Conservation (phyloP, 768 basidiomycete species). For the Termitomyces sp. region DNA sequence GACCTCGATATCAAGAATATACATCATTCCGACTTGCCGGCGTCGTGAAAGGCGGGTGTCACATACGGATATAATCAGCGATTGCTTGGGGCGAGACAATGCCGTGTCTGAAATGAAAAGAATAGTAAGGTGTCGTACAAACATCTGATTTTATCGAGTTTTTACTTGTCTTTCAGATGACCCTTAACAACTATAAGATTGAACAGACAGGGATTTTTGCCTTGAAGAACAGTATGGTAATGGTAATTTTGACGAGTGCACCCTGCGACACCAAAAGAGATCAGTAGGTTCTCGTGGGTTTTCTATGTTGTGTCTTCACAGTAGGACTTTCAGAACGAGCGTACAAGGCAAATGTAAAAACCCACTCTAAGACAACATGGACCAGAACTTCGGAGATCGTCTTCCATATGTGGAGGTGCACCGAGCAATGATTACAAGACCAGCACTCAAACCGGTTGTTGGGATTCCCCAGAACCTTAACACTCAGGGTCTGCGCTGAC, state of each 20-base stretch:
- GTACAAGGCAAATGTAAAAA: background rate
- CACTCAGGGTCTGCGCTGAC: background rate
- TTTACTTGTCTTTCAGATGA: background rate
- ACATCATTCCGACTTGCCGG: too few relatives aligned
- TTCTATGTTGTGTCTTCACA: background rate
- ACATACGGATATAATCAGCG: background rate
- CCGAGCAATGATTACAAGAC: conserved; percentile 6
- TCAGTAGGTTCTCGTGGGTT: background rate
- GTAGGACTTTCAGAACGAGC: background rate
- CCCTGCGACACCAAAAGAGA: background rate
- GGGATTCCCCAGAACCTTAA: background rate
- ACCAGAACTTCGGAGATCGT: background rate
- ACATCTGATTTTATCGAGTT: background rate
- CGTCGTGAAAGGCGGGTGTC: background rate
- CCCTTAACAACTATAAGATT: background rate
- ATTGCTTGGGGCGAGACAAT: background rate
- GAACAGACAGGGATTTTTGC: background rate
- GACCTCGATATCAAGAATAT: too few relatives aligned
- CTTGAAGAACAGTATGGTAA: background rate
- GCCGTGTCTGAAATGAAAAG: background rate
- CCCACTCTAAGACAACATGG: background rate
- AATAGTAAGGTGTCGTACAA: background rate
- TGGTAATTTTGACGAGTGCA: background rate
- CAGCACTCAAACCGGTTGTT: background rate
- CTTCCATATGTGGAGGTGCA: background rate